phyloP scores from a whole-genome alignment of 1,284 basidiomycete genomes.

The Kalmanozyma brasiliensis region DNA sequence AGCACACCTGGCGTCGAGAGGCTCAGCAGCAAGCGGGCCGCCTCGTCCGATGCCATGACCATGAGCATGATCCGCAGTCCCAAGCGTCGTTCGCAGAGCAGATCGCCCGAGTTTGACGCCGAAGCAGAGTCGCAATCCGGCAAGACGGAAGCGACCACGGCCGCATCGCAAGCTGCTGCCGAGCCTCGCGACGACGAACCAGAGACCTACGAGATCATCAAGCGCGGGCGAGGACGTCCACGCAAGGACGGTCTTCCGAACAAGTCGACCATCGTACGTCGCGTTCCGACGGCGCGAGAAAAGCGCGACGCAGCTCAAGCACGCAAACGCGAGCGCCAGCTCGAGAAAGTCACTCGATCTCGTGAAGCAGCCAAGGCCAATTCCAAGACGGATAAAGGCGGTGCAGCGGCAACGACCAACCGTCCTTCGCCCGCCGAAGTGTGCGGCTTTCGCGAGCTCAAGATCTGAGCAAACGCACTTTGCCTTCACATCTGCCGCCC shows the following conservation, averaged over 20 bases:
- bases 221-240: conserved; percentile 44
- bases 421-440: conserved; percentile 47
- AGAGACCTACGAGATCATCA: conserved; percentile 34
- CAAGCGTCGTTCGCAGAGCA: conserved; percentile 53
- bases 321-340: conserved; percentile 45
- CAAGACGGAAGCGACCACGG: neutral
- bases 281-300: conserved; percentile 42
- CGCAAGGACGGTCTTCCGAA: conserved; percentile 50
- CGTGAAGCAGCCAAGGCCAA: conserved; percentile 4
- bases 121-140: conserved; percentile 5
- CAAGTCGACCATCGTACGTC: conserved; percentile 46
- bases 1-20: conserved; percentile 45
- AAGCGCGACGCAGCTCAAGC: conserved; percentile 46
- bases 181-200: conserved; percentile 8
- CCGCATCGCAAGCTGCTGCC: conserved; percentile 1
- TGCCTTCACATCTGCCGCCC: too few species aligned
- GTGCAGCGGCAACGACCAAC: conserved; percentile 1
- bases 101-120: conserved; percentile 38
- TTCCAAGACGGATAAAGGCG: conserved; percentile 2
- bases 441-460: conserved; percentile 56
- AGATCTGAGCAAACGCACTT: too few species aligned
- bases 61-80: conserved; percentile 53
- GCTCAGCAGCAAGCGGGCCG: conserved; percentile 50
- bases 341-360: conserved; percentile 31
- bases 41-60: conserved; percentile 51